phyloP scores from a whole-genome alignment of 495 filamentous ascomycete species.

The Penicillium odoratum region DNA sequence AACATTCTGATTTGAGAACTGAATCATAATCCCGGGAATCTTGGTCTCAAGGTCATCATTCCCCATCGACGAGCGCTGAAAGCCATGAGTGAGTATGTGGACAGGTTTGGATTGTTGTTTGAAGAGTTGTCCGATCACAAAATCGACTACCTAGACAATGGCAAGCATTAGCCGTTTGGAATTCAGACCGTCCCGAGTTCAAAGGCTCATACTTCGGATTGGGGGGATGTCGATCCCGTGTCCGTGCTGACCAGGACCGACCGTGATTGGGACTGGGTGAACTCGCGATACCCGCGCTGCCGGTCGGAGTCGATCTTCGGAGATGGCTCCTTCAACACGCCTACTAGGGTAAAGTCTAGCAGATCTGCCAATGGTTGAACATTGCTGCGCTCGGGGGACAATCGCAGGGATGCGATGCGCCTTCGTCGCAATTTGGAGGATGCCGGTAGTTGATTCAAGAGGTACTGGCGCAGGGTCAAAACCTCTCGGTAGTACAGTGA shows the following conservation, averaged over 20 bases:
- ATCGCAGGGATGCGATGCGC: conserved; percentile 43
- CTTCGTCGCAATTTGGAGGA: conserved; percentile 54
- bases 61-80: conserved; percentile 45
- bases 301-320: conserved; percentile 40
- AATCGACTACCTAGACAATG: conserved; percentile 72
- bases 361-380: conserved; percentile 43
- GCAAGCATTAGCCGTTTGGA: conserved; percentile 23
- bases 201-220: conserved; percentile 58
- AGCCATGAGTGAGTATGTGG: conserved; percentile 81
- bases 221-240: conserved; percentile 42
- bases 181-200: background rate
- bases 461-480: conserved; percentile 69
- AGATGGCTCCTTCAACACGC: conserved; percentile 40
- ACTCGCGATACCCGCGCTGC: conserved; percentile 60
- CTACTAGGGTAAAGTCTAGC: conserved; percentile 70
- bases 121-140: conserved; percentile 76
- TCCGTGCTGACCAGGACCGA: conserved; percentile 37
- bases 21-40: conserved; percentile 54
- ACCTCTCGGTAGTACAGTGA: conserved; percentile 70
- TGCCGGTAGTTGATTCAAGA: conserved; percentile 53
- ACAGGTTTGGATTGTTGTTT: conserved; percentile 57
- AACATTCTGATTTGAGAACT: conserved; percentile 69
- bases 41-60: conserved; percentile 35
- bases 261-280: conserved; percentile 59
- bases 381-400: conserved; percentile 5